Evolutionary conservation across 108 stramenopile genomes (phyloP), one percentile per base, ranked within the genome.

Genomic region (Skeletonema grethae): DNA sequence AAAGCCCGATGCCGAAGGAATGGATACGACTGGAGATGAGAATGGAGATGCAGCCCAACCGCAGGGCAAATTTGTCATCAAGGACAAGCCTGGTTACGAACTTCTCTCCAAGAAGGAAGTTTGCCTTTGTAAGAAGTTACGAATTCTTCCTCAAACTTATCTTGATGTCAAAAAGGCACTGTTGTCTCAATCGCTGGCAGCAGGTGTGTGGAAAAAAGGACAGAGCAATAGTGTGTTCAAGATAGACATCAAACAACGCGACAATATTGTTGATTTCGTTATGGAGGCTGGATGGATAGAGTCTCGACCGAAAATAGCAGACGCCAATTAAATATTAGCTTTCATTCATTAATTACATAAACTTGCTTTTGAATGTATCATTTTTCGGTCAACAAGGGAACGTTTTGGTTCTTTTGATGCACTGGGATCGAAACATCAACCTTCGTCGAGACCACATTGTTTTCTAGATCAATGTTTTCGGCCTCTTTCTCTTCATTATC

Each of bases 271-370:
- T 59, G 90, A 95, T 61, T 95, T 95, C 67, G 76, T 93, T 45
- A 61, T 93, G 38, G 68, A 82, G 67, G 83, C 94, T 25, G 91
- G 94, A 22, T 95, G 94, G 94, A 90, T 95, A 55, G 83, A 86
- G 38, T 55, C 67, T 25, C 67, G 82, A 22, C 76, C 81, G 15
- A 78, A 16, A 30, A 36, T 79, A 36, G 28, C 63, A 28, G 57
- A 41, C 28, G 28, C 41, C 15, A 15, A n/a, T 43, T 43, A 43
- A 43, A 4, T 43, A 43, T 43, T 43, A 43, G n/a, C 15, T n/a
- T 43, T 43, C 41, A 43, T 43, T 43, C 15, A 43, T 43, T 43
- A 43, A 43, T 43, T 43, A 39, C 38, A 39, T 12, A 11, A 39
- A 0, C 15, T 43, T 2, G 41, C 15, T 43, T 43, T 15, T n/a